Base-by-base conservation (phyloP, 305 asterid genomes). In the Caryopteris hybrid region DNA sequence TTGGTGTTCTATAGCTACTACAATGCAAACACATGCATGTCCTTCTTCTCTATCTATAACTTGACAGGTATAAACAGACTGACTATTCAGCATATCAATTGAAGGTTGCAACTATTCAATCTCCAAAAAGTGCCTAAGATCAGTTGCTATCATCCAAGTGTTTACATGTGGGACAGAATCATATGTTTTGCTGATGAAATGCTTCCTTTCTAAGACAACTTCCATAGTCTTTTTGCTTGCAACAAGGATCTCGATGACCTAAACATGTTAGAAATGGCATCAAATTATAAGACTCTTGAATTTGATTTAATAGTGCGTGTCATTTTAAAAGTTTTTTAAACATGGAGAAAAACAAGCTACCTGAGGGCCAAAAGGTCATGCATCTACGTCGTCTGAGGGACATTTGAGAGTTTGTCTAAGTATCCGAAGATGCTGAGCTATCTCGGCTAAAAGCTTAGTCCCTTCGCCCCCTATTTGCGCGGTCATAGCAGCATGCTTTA, bases 401-500 rank as follows among this genome's bases (percentile, higher is more conserved):
- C 59, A 71, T 71, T 74, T 80, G 3, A 42, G 51, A 0, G 74
- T 17, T 64, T 47, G 74, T 64, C 95, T 76, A 27, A 89, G 81
- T 43, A 71, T 78, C 33, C 87, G 85, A 2, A 91, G 82, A 79
- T 89, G 85, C 58, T 89, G 87, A 74, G 95, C 94, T 76, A 89
- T 91, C 72, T 91, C 94, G 18, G 72, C 64, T 82, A 91, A 80
- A 61, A 91, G 85, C 52, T 84, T 82, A 45, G 85, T 82, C 55
- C 91, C 98, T 41, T 85, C 89, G 5, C 74, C 84, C 34, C 89
- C 88, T 38, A 78, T 82, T 53, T 91, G 94, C 52, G 86, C 53
- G 10, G 90, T 79, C 95, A 81, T 84, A 25, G 92, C 88, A 41
- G 90, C 88, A 48, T 87, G 96, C 79, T 89, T 88, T 70, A 91